Evolutionary conservation across 345 rosid genomes (phyloP).

Genomic region (Excoecaria agallocha): DNA sequence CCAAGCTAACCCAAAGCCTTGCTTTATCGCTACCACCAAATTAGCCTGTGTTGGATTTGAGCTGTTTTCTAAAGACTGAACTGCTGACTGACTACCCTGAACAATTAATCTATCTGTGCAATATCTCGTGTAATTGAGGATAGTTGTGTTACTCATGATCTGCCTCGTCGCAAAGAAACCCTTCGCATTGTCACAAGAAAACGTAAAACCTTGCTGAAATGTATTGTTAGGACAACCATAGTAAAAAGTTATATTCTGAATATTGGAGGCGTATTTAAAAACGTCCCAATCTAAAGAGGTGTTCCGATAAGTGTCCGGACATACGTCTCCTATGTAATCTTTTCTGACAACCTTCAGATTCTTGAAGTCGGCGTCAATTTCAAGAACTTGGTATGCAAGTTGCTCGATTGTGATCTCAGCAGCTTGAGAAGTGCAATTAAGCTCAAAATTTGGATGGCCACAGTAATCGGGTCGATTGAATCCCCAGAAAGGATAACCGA

Average conservation of each 20-base stretch:
- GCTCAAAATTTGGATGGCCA: constrained; percentile 28
- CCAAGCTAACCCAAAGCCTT: constrained; percentile 33
- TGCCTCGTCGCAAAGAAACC: constrained; percentile 19
- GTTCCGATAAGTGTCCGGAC: constrained; percentile 14
- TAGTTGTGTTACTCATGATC: background rate
- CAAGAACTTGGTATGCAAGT: constrained; percentile 28
- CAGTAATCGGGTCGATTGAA: constrained; percentile 20
- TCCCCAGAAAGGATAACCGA: constrained; percentile 41
- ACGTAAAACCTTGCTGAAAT: background rate
- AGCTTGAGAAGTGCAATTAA: constrained; percentile 18
- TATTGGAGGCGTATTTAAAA: background rate
- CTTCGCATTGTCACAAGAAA: background rate
- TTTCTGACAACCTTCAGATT: constrained; percentile 24
- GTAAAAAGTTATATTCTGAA: constrained; percentile 20
- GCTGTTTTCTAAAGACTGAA: rapidly evolving
- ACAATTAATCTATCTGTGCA: constrained; percentile 23
- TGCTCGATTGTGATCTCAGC: constrained; percentile 30
- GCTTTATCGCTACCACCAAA: constrained; percentile 14
- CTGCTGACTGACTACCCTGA: background rate
- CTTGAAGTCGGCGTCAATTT: no score
- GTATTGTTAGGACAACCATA: constrained; percentile 19
- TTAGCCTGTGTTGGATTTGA: rapidly evolving
- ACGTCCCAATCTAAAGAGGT: background rate
- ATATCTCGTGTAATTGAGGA: rapidly evolving
- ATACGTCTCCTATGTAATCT: constrained; percentile 19